Conservation (phyloP, 331 rosid genomes). For the Acacia concinna region DNA sequence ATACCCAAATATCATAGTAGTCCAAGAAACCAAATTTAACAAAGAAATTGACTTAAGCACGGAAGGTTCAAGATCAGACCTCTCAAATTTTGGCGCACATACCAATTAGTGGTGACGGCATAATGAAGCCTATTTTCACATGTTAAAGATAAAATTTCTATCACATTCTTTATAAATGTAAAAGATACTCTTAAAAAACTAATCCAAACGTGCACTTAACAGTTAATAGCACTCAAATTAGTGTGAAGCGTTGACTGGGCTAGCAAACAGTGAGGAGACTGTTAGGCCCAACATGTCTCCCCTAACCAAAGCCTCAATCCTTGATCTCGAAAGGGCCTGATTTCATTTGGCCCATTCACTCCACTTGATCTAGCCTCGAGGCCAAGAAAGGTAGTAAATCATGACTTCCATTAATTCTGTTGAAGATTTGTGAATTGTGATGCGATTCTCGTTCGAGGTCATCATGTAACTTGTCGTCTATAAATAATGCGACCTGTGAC, state of each 20-base stretch:
- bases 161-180: no score
- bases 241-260: neutral
- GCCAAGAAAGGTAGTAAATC: no score
- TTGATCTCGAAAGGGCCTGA: neutral
- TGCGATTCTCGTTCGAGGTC: neutral
- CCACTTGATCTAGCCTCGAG: no score
- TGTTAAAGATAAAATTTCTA: no score
- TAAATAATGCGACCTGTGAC: neutral
- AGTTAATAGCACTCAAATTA: neutral
- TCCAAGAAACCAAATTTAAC: slow-evolving; percentile 57
- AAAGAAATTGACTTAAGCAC: slow-evolving; percentile 55
- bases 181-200: no score
- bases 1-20: slow-evolving; percentile 69
- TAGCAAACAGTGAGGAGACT: neutral
- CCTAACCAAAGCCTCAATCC: neutral
- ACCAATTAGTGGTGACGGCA: no score
- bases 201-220: no score
- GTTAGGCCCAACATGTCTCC: neutral
- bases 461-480: neutral
- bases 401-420: no score
- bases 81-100: slow-evolving; percentile 60
- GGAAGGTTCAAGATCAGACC: slow-evolving; percentile 46
- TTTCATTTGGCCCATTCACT: neutral
- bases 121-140: no score
- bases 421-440: neutral